phyloP scores from a whole-genome alignment of 2,329 filamentous ascomycete genomes.

The Paraconiothyrium brasiliense region DNA sequence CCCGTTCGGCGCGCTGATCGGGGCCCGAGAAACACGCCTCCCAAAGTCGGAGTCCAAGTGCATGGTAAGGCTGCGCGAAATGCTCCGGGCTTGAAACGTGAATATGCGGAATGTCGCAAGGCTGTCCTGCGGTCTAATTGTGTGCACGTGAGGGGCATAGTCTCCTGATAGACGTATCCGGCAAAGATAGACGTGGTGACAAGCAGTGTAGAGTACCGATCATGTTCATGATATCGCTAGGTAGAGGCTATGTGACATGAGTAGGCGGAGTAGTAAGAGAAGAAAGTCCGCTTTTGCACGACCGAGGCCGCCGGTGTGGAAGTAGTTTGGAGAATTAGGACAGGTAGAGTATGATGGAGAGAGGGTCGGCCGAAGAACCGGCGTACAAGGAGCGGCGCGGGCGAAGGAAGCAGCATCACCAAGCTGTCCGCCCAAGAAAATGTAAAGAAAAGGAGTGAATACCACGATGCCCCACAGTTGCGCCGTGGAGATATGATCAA shows the following conservation, averaged over 20 bases:
- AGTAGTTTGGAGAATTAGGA: background rate
- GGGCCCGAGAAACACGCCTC: background rate
- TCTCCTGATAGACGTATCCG: too few species aligned
- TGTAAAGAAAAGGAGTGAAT: constrained; percentile 24
- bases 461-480: constrained; percentile 21
- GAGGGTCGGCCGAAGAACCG: background rate
- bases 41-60: too few species aligned
- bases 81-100: too few species aligned
- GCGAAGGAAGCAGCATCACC: constrained; percentile 10
- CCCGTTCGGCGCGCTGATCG: background rate
- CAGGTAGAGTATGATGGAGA: background rate
- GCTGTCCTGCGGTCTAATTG: too few species aligned
- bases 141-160: too few species aligned
- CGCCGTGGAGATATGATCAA: constrained; percentile 20
- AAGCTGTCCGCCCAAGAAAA: constrained; percentile 19
- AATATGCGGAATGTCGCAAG: too few species aligned
- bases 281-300: background rate
- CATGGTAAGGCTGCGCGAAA: too few species aligned
- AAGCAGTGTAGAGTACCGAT: too few species aligned
- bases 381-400: constrained; percentile 12
- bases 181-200: too few species aligned
- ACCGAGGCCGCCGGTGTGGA: background rate
- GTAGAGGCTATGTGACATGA: background rate
- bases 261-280: too few species aligned
- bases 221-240: too few species aligned